Base-by-base conservation (phyloP, 164 flowering plant genomes). In the Berberis vulgaris region DNA sequence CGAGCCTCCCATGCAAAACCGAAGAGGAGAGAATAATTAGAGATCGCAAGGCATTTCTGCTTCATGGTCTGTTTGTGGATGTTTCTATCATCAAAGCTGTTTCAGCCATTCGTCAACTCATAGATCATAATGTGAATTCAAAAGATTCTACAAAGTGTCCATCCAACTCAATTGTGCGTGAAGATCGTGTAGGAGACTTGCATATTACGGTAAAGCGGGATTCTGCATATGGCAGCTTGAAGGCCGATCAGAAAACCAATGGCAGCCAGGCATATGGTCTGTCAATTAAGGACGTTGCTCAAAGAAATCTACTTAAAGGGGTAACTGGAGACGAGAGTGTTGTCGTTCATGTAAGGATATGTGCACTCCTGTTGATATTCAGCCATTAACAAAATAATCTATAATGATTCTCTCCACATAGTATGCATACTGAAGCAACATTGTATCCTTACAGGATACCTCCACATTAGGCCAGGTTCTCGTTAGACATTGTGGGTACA, bases 251-350 rank as follows among this genome's bases (percentile, higher is more conserved):
- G 10, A 77, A 78, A 67, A 42, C 75, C 41, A 63, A 74, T 42
- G 70, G 26, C 26, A 26, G 68, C 61, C 74, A 61, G 47, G 65
- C 61, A 43, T 60, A 73, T 41, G 67, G 74, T 62, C 46, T 68
- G 65, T 75, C 84, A 38, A 70, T 62, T 45, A 68, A 76, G 63
- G 89, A 86, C 63, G 71, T 75, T 70, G 74, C 78, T 57, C 71
- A 65, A 72, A 80, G 77, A 73, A 87, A 81, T 73, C 75, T 94
- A 61, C 81, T 94, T 43, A 94, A 91, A 76, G 98, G 98, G 64
- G 46, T 94, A 41, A 87, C 97, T 61, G 97, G 95, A 49, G 91
- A 90, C 76, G 98, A 94, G 74, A 94, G 76, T 81, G 96, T 85
- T 2, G 77, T 79, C 65, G 79, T 88, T 68, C 90, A 78, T 77